Evolutionary conservation across 1,139 yeast species (phyloP).

Genomic region (Pichia sp.): DNA sequence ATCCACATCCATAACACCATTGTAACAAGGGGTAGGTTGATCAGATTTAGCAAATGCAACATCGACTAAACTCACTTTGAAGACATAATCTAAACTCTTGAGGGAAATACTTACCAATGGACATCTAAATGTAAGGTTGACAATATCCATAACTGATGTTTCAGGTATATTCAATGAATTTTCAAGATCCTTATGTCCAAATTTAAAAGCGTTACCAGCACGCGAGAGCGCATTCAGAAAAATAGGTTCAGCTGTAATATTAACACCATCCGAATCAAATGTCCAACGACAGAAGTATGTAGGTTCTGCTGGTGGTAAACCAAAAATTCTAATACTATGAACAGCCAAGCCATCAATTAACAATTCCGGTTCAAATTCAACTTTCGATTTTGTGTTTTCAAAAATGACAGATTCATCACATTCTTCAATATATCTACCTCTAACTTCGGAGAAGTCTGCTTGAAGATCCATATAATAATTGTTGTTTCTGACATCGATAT

Average conservation of each 20-base stretch:
- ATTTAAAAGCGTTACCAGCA: slow-evolving; percentile 48
- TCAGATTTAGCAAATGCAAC: slow-evolving; percentile 59
- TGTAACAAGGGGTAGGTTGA: slow-evolving; percentile 65
- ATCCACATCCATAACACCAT: slow-evolving; percentile 49
- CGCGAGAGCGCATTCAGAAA: slow-evolving; percentile 47
- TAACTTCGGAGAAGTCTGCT: slow-evolving; percentile 52
- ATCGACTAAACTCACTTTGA: slow-evolving; percentile 28
- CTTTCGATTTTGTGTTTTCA: slow-evolving; percentile 20
- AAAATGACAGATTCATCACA: slow-evolving; percentile 30
- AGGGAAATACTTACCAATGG: slow-evolving; percentile 36
- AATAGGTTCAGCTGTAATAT: slow-evolving; percentile 49
- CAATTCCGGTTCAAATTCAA: slow-evolving; percentile 40
- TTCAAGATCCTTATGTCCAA: slow-evolving; percentile 71
- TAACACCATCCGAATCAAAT: slow-evolving; percentile 60
- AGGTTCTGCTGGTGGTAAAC: slow-evolving; percentile 84
- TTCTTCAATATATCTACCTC: slow-evolving; percentile 37
- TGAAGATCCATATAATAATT: slow-evolving; percentile 89
- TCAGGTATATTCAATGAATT: slow-evolving; percentile 62
- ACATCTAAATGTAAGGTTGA: slow-evolving; percentile 53
- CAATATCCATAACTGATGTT: slow-evolving; percentile 65
- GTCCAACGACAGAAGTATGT: slow-evolving; percentile 94
- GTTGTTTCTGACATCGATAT: slow-evolving; percentile 80
- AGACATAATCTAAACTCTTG: slow-evolving; percentile 23
- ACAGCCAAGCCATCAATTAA: slow-evolving; percentile 62
- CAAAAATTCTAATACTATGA: slow-evolving; percentile 92